Evolutionary conservation across 139 green algal genomes (phyloP).

Genomic region (Chlorella vulgaris): DNA sequence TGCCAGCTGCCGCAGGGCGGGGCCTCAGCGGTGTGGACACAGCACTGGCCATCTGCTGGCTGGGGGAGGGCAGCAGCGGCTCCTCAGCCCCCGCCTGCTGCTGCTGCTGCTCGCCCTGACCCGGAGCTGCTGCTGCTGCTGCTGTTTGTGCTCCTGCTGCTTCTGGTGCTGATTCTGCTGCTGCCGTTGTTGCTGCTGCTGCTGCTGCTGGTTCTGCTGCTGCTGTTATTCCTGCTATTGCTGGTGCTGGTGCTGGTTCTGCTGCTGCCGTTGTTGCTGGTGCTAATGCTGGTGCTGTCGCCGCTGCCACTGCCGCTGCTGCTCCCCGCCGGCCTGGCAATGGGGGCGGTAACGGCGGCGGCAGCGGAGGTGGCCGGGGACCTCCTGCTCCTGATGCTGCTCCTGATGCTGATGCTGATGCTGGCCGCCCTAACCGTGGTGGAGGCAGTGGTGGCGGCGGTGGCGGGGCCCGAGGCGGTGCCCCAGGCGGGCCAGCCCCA

Average conservation of each 20-base stretch:
- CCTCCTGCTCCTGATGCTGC: not conserved
- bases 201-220: not conserved
- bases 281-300: not conserved
- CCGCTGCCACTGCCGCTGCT: not conserved
- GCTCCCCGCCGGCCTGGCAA: not conserved
- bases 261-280: too few species aligned
- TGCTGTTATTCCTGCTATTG: not conserved
- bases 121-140: not conserved
- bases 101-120: not conserved
- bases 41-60: constrained; percentile 9
- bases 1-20: too few species aligned
- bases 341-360: not conserved
- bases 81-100: not conserved
- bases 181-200: not conserved
- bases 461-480: not conserved
- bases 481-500: not conserved
- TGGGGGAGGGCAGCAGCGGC: not conserved
- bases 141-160: not conserved
- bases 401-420: not conserved
- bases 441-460: not conserved
- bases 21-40: constrained; percentile 6
- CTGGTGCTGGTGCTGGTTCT: not conserved
- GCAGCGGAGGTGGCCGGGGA: not conserved
- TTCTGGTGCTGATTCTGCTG: not conserved
- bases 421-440: not conserved